Percentiles rank a stretch among this genome's conserved stretches.
Evolutionary conservation across 192 early-diverging fungal genomes (phyloP).

Genomic region (Chytriomyces sp.): DNA sequence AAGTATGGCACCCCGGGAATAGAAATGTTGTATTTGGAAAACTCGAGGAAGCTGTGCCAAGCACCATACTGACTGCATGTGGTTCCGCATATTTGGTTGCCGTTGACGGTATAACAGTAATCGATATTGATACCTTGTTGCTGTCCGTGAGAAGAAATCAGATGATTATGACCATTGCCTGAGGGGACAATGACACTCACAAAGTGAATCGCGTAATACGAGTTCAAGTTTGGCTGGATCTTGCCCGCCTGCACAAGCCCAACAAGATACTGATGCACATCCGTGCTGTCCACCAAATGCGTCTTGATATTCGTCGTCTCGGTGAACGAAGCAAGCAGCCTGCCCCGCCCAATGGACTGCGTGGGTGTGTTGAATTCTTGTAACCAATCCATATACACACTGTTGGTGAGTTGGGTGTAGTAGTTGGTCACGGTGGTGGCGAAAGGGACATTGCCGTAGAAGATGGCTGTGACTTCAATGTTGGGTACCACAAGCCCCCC

Average conservation of each 20-base stretch:
- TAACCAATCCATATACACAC: constrained; percentile 16
- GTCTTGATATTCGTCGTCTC: constrained; percentile 15
- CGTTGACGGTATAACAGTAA: constrained; percentile 1
- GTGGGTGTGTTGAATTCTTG: constrained; percentile 30
- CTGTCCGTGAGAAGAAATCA: too few relatives aligned
- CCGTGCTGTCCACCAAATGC: neutral
- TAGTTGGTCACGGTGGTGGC: neutral
- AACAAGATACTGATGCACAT: constrained; percentile 6
- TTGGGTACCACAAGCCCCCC: constrained; percentile 1
- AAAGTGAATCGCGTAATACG: constrained; percentile 39
- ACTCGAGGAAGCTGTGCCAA: constrained; percentile 34
- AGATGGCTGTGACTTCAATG: constrained; percentile 31
- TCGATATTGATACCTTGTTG: constrained; percentile 1
- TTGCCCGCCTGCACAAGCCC: constrained; percentile 10
- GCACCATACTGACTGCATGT: constrained; percentile 31
- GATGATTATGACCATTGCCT: neutral
- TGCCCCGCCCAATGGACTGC: constrained; percentile 21
- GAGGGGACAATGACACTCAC: neutral
- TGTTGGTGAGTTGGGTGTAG: constrained; percentile 11
- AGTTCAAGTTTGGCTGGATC: constrained; percentile 31
- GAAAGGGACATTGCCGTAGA: constrained; percentile 16
- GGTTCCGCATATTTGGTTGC: neutral
- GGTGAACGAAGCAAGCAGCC: neutral
- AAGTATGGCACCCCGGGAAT: constrained; percentile 23
- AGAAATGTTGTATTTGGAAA: neutral